Conservation (phyloP, 495 filamentous ascomycete genomes). For the Wilcoxina mikolae region DNA sequence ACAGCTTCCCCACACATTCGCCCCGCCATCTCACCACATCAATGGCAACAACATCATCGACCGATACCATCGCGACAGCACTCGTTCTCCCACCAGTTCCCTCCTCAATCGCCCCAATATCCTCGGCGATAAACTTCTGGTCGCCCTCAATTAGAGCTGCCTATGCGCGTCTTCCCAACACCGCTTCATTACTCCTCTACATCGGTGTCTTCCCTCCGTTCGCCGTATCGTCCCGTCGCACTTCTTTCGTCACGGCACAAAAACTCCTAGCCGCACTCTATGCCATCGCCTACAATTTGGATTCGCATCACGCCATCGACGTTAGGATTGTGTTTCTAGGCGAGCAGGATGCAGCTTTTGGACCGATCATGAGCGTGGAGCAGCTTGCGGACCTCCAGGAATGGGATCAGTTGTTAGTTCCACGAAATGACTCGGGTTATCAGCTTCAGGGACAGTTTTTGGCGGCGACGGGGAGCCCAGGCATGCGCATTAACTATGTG, state of each 20-base stretch:
- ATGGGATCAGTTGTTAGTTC: not conserved
- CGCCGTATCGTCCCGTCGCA: constrained; percentile 24
- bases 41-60: too few species aligned
- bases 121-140: not conserved
- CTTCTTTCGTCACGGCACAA: constrained; percentile 22
- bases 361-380: not conserved
- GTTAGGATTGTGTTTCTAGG: not conserved
- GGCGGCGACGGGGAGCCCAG: not conserved
- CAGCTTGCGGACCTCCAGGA: constrained; percentile 4
- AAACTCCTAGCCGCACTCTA: constrained; percentile 34
- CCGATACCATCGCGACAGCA: not conserved
- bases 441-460: not conserved
- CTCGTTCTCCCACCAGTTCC: not conserved
- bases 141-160: not conserved
- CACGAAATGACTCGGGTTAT: not conserved
- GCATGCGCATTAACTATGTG: not conserved
- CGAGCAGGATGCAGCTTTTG: not conserved
- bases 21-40: too few species aligned
- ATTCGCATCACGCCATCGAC: not conserved
- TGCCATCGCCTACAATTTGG: not conserved
- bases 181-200: constrained; percentile 20
- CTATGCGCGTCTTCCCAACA: constrained; percentile 12
- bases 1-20: not conserved
- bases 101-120: not conserved
- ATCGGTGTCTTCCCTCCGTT: constrained; percentile 29